phyloP scores from a whole-genome alignment of 495 filamentous ascomycete species.

The Aspergillus bridgeri region DNA sequence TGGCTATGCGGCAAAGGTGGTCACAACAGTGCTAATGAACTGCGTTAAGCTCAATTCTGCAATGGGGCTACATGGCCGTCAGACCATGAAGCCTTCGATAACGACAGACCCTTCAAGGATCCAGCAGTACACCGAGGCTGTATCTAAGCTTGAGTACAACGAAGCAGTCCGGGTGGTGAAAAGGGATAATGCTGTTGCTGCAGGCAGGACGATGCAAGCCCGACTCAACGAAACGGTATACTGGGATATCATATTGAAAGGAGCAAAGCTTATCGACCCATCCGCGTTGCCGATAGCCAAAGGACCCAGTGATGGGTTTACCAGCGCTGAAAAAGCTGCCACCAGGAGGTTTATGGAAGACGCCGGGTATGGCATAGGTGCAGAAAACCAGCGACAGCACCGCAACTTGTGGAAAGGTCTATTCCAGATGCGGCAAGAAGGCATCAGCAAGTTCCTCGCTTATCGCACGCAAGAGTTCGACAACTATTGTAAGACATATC shows the following conservation, averaged over 20 bases:
- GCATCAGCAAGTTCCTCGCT: neutral
- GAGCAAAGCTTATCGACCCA: constrained; percentile 4
- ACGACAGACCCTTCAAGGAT: constrained; percentile 3
- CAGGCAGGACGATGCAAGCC: constrained; percentile 1
- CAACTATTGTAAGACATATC: neutral
- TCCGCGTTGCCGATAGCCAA: constrained; percentile 1
- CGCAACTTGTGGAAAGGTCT: neutral
- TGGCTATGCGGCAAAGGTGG: constrained; percentile 5
- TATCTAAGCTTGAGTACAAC: constrained; percentile 6
- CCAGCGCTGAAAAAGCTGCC: constrained; percentile 4
- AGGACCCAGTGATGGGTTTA: constrained; percentile 6
- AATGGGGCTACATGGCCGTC: neutral
- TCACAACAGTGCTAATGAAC: constrained; percentile 5
- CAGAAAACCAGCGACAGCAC: neutral
- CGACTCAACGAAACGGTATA: constrained; percentile 7
- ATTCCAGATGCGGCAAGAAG: neutral
- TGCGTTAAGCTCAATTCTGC: constrained; percentile 6
- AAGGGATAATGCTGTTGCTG: neutral
- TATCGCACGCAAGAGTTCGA: neutral
- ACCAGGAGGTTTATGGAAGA: constrained; percentile 4
- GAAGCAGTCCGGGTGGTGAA: constrained; percentile 4
- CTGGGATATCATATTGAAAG: constrained; percentile 10
- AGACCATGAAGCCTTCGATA: neutral
- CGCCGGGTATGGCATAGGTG: neutral
- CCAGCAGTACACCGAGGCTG: constrained; percentile 1